Conservation (phyloP, 805 yeast species). For the Candida insectalens region DNA sequence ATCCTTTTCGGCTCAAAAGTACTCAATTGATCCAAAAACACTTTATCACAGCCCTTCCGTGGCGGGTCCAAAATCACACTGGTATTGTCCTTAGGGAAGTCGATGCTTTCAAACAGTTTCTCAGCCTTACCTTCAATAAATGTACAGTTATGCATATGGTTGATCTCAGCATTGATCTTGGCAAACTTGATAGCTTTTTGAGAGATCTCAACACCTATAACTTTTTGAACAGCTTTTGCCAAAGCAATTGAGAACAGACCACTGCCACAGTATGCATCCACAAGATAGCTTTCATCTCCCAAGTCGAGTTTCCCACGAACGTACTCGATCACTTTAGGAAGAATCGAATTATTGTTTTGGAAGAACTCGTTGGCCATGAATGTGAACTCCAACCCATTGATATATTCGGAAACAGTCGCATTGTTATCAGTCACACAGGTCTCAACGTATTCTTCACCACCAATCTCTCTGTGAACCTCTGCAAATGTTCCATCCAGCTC, state of each 20-base stretch:
- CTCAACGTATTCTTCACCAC: slow-evolving; percentile 29
- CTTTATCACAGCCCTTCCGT: slow-evolving; percentile 91
- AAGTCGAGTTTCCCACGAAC: slow-evolving; percentile 63
- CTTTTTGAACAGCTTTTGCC: slow-evolving; percentile 69
- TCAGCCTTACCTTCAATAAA: slow-evolving; percentile 93
- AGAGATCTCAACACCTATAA: slow-evolving; percentile 89
- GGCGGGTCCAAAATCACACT: slow-evolving; percentile 95
- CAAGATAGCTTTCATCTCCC: slow-evolving; percentile 45
- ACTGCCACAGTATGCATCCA: slow-evolving; percentile 95
- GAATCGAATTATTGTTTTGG: slow-evolving; percentile 88
- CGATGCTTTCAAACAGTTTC: slow-evolving; percentile 69
- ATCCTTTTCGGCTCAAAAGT: slow-evolving; percentile 76
- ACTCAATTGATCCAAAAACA: slow-evolving; percentile 76
- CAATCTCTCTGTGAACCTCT: slow-evolving; percentile 3
- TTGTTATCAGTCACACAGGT: slow-evolving; percentile 74
- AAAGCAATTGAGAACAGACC: slow-evolving; percentile 89
- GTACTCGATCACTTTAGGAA: slow-evolving; percentile 74
- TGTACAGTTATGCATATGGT: slow-evolving; percentile 63
- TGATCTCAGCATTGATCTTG: slow-evolving; percentile 63
- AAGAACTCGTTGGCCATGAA: slow-evolving; percentile 94
- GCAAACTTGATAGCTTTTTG: slow-evolving; percentile 90
- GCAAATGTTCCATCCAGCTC: background rate
- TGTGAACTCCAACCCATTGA: slow-evolving; percentile 68
- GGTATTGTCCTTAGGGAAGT: slow-evolving; percentile 66
- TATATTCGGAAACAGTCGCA: slow-evolving; percentile 69